Base-by-base conservation (phyloP, 2,329 filamentous ascomycete genomes). In the Ascochyta lentis region DNA sequence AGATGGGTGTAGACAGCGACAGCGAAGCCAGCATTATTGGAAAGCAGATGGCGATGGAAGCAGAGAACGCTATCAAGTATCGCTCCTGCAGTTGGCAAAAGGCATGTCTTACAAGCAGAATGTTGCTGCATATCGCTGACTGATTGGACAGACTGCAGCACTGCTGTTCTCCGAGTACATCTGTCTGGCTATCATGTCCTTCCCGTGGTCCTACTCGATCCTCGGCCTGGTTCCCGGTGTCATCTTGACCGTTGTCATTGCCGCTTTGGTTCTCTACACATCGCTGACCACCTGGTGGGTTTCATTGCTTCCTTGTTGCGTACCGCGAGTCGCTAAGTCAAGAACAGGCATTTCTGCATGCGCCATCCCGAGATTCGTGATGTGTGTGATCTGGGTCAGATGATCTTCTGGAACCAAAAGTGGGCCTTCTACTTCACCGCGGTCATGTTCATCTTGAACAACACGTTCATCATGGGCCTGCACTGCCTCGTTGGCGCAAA, bases 151-250 rank as follows among this genome's bases (percentile, higher is more conserved):
- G 89, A 96, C 93, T 49, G 92, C 93, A 0, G 92, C 89, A 1
- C 76, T 96, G 65, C 86, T 97, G 47, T 96, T 97, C 78, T 95
- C 91, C 46, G 93, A 97, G 80, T 97, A 97, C 75, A 97, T 97
- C 56, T 96, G 92, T 74, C 79, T 97, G 77, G 85, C 85, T 22
- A 96, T 96, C 72, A 96, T 97, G 92, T 96, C 91, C 46, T 97
- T 97, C 66, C 93, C 93, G 0, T 96, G 90, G 84, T 96, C 92
- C 0, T 97, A 97, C 76, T 91, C 91, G 39, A 80, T 94, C 26
- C 84, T 97, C 7, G 93, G 93, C 7, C 83, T 97, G 15, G 91
- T 96, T 0, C 92, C 93, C 0, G 92, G 90, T 23, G 76, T 97
- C 49, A 94, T 96, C 59, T 73, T 96, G 71, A 96, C 93, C 0